Base-by-base conservation (phyloP, 2,329 filamentous ascomycete genomes). In the Rhynchosporium secalis region DNA sequence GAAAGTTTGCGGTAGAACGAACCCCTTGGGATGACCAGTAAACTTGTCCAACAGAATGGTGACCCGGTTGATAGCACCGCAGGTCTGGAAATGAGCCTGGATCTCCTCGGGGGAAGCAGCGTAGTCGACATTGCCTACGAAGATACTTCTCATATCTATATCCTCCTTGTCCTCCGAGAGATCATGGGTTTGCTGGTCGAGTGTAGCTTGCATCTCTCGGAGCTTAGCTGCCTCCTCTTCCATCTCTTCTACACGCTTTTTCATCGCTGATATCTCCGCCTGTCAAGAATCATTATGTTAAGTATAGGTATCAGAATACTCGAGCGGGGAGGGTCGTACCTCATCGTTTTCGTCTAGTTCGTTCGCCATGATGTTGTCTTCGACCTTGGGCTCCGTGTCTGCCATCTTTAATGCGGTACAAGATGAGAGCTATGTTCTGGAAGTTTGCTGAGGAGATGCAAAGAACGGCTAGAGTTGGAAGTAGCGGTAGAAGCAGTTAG, bases 1-100 rank as follows among this genome's bases (percentile, higher is more conserved):
- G 7, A 41, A 56, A 57, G 65, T 61, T 69, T 68, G 65, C 70
- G 70, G 69, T 65, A 65, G 63, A 73, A 84, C 88, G 77, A 81
- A 96, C 93, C 95, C 95, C 82, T 99, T 99, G n/a, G 95, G 95
- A 81, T 98, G 93, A 67, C 95, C 95, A 10, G 93, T 96, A 75
- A 97, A 98, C 81, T 99, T 99, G 80, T 99, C 95, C 70, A 99
- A 80, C 70, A 99, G 81, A 69, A 99, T 99, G 1, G 95, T 99
- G 63, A 99, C 95, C 65, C 95, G 89, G 78, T 99, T 99, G 81
- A 99, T 99, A 69, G 90, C 92, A 64, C 95, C 95, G 72, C 92
- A 96, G 81, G 88, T 96, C 81, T 96, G 92, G 80, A 99, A 99
- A 75, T 99, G 95, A 63, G 92, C 91, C 80, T 99, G 95, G 63